Percentiles rank a stretch among this genome's conserved stretches.
Evolutionary conservation across 352 stramenopile species (phyloP).

Genomic region (Phytopythium vexans): DNA sequence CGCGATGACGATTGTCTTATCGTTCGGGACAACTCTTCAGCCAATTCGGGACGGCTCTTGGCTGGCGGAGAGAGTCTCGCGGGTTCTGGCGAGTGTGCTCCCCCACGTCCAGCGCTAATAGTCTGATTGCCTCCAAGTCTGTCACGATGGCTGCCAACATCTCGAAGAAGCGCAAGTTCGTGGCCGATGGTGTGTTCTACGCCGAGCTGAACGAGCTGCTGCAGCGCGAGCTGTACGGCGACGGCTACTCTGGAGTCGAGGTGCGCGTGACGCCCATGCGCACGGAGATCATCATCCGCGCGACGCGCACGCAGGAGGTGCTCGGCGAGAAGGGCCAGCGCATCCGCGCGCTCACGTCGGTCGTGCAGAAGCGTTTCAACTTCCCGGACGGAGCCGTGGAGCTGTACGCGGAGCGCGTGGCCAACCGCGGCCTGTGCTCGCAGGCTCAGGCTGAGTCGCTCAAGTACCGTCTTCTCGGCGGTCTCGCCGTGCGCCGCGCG

Average conservation of each 20-base stretch:
- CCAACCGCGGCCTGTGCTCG: conserved; percentile 98
- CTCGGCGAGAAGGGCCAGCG: conserved; percentile 99
- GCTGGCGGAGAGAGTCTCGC: neutral
- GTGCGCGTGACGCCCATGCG: conserved; percentile 98
- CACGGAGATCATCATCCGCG: conserved; percentile 99
- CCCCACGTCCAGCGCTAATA: neutral
- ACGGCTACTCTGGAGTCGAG: conserved; percentile 98
- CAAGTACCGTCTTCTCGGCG: conserved; percentile 99
- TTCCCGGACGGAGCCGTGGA: conserved; percentile 95
- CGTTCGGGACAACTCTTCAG: too few relatives aligned
- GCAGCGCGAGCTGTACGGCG: conserved; percentile 96
- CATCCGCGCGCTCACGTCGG: conserved; percentile 98
- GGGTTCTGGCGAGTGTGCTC: neutral
- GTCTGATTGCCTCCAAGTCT: conserved; percentile 11
- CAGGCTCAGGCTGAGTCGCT: conserved; percentile 98
- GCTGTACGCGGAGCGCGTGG: conserved; percentile 98
- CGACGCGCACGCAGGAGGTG: conserved; percentile 98
- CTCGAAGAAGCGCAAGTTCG: conserved; percentile 99
- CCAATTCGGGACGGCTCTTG: conserved; percentile 3
- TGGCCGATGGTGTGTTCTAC: conserved; percentile 99
- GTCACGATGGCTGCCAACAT: conserved; percentile 89
- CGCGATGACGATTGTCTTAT: too few relatives aligned
- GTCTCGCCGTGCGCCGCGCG: conserved; percentile 97
- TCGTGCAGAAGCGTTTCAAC: conserved; percentile 99
- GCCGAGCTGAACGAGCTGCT: conserved; percentile 99